Evolutionary conservation across 345 rosid species (phyloP), one percentile per base, ranked within the genome.

Genomic region (Acer saccharum): DNA sequence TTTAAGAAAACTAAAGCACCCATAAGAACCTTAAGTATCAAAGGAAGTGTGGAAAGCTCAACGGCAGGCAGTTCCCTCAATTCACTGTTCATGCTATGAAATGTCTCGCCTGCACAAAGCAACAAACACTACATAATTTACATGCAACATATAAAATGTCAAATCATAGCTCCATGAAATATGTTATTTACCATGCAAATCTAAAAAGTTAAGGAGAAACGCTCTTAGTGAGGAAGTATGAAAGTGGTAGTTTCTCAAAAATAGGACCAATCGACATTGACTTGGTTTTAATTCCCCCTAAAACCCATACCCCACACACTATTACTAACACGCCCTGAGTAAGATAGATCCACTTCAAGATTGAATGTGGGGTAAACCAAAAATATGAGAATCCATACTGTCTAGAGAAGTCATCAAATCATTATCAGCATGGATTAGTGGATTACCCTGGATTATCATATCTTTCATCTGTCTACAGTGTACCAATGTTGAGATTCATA

Each of bases 51-150:
- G 66, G 97, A 88, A 84, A 94, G 97, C 80, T 97, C 98, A 77
- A 97, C 90, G 2, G 92, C 86, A 70, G 99, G 99, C 83, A 97
- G 87, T 80, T 97, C 99, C 87, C 93, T 90, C 86, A 97, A 84
- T 75, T 91, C 98, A 71, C 94, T 94, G 79, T 86, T 89, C 80
- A 88, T 80, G 80, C 86, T 83, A 79, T 90, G 98, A 86, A 90
- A 94, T 64, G 98, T 85, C 80, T 94, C 97, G 43, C 73, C 99
- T 94, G 89, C 80, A 84, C 68, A 69, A 50, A 39, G 29, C 65
- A 25, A 29, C 10, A 6, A 39, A 77, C 14, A n/a, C 10, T 60
- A 60, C 58, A 54, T 63, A 61, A 46, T 39, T 2, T 4, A 64
- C 9, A 74, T 58, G 48, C 18, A 71, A 32, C 46, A 29, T 32